Base-by-base conservation (phyloP, 805 yeast genomes). In the Candida schatavii region DNA sequence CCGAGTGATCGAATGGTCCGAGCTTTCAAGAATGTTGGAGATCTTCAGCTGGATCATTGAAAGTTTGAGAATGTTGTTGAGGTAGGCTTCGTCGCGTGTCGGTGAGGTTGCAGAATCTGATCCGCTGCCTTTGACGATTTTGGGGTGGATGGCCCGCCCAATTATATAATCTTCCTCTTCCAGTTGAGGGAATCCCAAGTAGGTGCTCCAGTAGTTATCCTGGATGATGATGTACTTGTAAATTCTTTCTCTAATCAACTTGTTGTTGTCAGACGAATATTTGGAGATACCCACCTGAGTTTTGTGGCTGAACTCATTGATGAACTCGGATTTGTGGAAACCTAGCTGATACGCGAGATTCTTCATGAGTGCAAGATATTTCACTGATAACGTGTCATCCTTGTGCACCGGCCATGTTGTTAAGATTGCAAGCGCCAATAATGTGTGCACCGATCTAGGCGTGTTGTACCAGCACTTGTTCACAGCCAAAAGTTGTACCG, bases 361-460 rank as follows among this genome's bases (percentile, higher is more conserved):
- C 45, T 65, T 69, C 67, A 66, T 62, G 25, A 66, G 55, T 15
- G 72, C 61, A 18, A 66, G 50, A 46, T 62, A 68, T 45, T 66
- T 68, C 39, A 68, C 47, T 2, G 70, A 56, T 22, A 62, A 47
- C 46, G 63, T 58, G 44, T 68, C 70, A 25, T 50, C 52, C 22
- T 54, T 50, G 4, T 73, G 75, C 25, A 70, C 55, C 15, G 74
- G 72, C 75, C 75, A 70, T 4, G 73, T 67, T 6, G 74, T 68
- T 41, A 70, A 57, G n/a, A 70, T 58, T 33, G 69, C 52, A 29
- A 70, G 58, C 4, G 74, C 59, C 17, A 65, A 56, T 29, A 70
- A 48, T 2, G 65, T 61, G 46, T 65, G 67, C 14, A 68, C 61
- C 9, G 72, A 66, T 47, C 75, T 59, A 13, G 75, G 75, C n/a